phyloP scores from a whole-genome alignment of 805 yeast species.

The Candida ulmi region DNA sequence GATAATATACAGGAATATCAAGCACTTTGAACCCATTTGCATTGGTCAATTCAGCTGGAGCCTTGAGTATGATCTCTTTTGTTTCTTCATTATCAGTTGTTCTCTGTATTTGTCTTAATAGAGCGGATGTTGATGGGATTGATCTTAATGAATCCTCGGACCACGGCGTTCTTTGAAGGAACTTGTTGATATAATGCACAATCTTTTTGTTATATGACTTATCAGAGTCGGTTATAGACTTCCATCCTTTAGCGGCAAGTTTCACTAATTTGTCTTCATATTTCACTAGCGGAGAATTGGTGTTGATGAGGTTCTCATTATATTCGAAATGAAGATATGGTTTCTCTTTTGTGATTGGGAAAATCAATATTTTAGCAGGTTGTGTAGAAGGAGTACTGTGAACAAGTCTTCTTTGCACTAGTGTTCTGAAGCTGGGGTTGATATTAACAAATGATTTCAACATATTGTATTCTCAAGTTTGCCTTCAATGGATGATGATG shows the following conservation, averaged over 20 bases:
- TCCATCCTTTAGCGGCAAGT: slow-evolving; percentile 59
- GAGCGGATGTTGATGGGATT: slow-evolving; percentile 62
- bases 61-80: slow-evolving; percentile 16
- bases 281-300: slow-evolving; percentile 29
- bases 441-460: no score
- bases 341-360: slow-evolving; percentile 63
- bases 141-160: slow-evolving; percentile 71
- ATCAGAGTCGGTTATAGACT: slow-evolving; percentile 49
- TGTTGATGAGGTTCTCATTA: slow-evolving; percentile 28
- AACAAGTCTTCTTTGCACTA: neutral
- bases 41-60: neutral
- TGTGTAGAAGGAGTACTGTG: slow-evolving; percentile 12
- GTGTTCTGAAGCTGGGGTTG: neutral
- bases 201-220: slow-evolving; percentile 51
- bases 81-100: slow-evolving; percentile 10
- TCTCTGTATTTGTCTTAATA: slow-evolving; percentile 33
- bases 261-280: slow-evolving; percentile 40
- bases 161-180: slow-evolving; percentile 68
- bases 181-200: slow-evolving; percentile 43
- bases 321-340: slow-evolving; percentile 69
- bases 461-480: no score
- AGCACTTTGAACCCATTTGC: slow-evolving; percentile 19
- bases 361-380: slow-evolving; percentile 56
- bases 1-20: slow-evolving; percentile 45
- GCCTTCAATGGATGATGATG: no score